Base-by-base conservation (phyloP, 805 yeast species). In the Ogataea degrootiae region DNA sequence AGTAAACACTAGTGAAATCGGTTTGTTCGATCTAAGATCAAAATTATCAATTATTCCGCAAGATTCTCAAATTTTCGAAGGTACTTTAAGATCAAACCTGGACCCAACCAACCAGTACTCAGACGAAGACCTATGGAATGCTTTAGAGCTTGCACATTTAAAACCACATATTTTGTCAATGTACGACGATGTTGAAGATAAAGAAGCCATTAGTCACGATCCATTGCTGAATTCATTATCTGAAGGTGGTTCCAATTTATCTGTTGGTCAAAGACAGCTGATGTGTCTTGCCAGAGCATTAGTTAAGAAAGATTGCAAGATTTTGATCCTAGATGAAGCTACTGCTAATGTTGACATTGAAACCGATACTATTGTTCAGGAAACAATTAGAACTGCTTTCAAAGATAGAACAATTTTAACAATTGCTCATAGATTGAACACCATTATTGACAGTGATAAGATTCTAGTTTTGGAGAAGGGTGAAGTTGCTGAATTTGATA, bases 21-120 rank as follows among this genome's bases (percentile, higher is more conserved):
- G 97, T 4, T 71, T 90, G 43, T 74, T 71, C 52, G 97, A 90
- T 61, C 72, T 90, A 58, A 79, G 97, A 61, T 82, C 82, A 36
- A 77, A 79, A 51, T 68, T 90, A 41, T 84, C 94, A 2, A 91
- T 90, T 54, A 90, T 90, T 54, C 97, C 97, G 2, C 97, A 90
- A 66, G 97, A 90, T 65, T 86, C 96, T 0, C 97, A 91, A 65
- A 88, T 88, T 8, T 85, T 91, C 62, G 87, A 87, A 69, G 97
- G 97, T 35, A 77, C 94, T 0, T 71, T 90, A 12, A 75, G 96
- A 58, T 85, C 87, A 42, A 90, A 90, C 64, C 74, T 92, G 56
- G 98, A 92, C 65, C 98, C 98, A 23, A 80, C 85, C 2, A 70
- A 75, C 19, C 71, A 69, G 44, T 80, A 79, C 61, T 68, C 77